A percentile compares a stretch with the other conserved stretches of the same genome.
Evolutionary conservation across 805 yeast genomes (phyloP).

Genomic region (Starmerella lactis-condensi): DNA sequence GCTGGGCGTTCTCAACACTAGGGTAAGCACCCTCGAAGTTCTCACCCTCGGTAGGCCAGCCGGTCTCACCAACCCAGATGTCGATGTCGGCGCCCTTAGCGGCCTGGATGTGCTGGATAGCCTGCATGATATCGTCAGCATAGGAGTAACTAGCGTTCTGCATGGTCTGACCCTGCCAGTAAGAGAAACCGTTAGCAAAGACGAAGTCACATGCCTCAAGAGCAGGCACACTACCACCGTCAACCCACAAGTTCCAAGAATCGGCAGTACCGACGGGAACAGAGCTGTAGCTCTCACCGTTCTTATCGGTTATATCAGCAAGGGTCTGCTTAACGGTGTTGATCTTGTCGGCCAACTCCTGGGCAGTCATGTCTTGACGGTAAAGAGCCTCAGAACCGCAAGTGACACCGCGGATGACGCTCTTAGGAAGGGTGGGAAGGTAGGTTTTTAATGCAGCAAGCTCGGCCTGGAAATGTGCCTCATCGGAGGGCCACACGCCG

Average conservation of each 20-base stretch:
- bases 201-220: slow-evolving; percentile 68
- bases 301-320: slow-evolving; percentile 46
- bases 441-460: slow-evolving; percentile 47
- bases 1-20: slow-evolving; percentile 49
- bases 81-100: slow-evolving; percentile 67
- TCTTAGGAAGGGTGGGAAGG: slow-evolving; percentile 48
- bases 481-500: slow-evolving; percentile 92
- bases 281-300: slow-evolving; percentile 57
- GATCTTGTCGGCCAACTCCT: slow-evolving; percentile 52
- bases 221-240: slow-evolving; percentile 51
- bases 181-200: slow-evolving; percentile 89
- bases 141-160: slow-evolving; percentile 73
- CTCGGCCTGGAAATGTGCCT: slow-evolving; percentile 56
- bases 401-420: slow-evolving; percentile 51
- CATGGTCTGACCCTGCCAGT: slow-evolving; percentile 95
- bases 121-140: slow-evolving; percentile 96
- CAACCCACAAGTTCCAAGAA: slow-evolving; percentile 85
- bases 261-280: slow-evolving; percentile 84
- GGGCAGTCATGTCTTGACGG: slow-evolving; percentile 69
- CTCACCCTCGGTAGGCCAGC: slow-evolving; percentile 87
- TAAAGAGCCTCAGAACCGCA: slow-evolving; percentile 95
- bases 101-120: slow-evolving; percentile 71
- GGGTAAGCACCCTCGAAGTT: slow-evolving; percentile 50
- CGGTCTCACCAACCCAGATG: slow-evolving; percentile 95
- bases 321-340: slow-evolving; percentile 41